phyloP scores from a whole-genome alignment of 345 rosid species.

The Brassica cretica region DNA sequence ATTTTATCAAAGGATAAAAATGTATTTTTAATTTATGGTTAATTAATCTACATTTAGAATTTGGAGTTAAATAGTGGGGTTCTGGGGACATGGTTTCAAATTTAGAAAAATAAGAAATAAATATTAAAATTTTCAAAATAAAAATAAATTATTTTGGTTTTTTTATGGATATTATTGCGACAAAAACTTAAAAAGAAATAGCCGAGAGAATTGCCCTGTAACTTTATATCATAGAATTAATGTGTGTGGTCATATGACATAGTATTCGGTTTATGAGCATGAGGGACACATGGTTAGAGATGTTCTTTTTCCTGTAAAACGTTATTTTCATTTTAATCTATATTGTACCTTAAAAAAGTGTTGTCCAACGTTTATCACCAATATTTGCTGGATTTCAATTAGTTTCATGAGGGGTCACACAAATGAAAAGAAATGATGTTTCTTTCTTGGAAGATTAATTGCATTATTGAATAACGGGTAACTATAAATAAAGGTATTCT shows the following conservation, averaged over 20 bases:
- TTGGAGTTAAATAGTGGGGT: too few relatives aligned
- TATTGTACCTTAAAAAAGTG: background rate
- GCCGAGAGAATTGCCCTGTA: too few relatives aligned
- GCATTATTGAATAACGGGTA: conserved; percentile 16
- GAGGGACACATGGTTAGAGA: conserved; percentile 21
- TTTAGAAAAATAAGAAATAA: too few relatives aligned
- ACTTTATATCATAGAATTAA: too few relatives aligned
- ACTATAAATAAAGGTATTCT: conserved; percentile 10
- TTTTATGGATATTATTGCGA: too few relatives aligned
- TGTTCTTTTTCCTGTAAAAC: background rate
- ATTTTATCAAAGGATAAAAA: too few relatives aligned
- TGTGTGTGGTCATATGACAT: conserved; percentile 18
- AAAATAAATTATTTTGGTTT: too few relatives aligned
- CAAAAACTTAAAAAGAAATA: too few relatives aligned
- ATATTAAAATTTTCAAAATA: too few relatives aligned
- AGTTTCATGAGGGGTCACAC: background rate
- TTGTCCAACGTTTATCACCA: conserved; percentile 15
- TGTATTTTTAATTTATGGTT: too few relatives aligned
- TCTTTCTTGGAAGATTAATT: background rate
- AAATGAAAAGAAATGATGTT: background rate
- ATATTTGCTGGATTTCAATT: conserved; percentile 2
- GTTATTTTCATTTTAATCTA: background rate
- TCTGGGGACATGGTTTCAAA: too few relatives aligned
- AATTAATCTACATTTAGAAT: too few relatives aligned
- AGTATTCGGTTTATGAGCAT: conserved; percentile 11